These are phyloP conservation scores for Crithidia thermophila DNA, from an alignment of 208 protist genomes.

Conservation along the genomic window DNA sequence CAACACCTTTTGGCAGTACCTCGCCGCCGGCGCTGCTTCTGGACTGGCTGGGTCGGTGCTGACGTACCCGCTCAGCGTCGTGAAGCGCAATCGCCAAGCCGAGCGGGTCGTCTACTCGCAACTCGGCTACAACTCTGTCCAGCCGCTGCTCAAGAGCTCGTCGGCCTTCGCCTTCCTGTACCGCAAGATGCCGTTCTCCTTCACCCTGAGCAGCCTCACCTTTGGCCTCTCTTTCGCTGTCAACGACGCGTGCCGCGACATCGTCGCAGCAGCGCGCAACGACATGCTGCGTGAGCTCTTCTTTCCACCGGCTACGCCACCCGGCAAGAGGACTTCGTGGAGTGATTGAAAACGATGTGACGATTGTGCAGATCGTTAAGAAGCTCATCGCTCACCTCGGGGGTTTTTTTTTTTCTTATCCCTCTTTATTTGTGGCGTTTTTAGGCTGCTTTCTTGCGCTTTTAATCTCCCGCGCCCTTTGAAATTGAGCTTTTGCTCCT, in stretches of 20 bases:
- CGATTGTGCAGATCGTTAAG: conserved; percentile 29
- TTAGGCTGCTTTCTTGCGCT: neutral
- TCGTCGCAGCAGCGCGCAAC: conserved; percentile 49
- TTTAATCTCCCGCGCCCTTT: too few relatives aligned
- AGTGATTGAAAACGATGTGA: neutral
- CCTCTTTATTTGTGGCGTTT: conserved; percentile 8
- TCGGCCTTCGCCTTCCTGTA: conserved; percentile 64
- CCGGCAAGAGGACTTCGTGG: neutral
- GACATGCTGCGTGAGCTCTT: conserved; percentile 76
- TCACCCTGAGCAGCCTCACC: conserved; percentile 67
- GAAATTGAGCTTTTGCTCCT: conserved; percentile 11
- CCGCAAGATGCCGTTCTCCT: conserved; percentile 74
- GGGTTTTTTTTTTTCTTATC: conserved; percentile 3
- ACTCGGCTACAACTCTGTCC: conserved; percentile 35
- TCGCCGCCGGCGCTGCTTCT: conserved; percentile 69
- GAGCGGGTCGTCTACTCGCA: conserved; percentile 55
- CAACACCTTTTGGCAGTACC: conserved; percentile 65
- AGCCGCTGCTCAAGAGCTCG: conserved; percentile 50
- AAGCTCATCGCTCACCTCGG: conserved; percentile 13
- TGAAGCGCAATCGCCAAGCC: conserved; percentile 83
- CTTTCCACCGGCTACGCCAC: conserved; percentile 20
- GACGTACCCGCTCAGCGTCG: conserved; percentile 90
- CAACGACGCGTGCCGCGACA: conserved; percentile 77
- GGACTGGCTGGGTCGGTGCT: conserved; percentile 75
- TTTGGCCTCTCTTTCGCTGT: conserved; percentile 84